A percentile compares a stretch with the other conserved stretches of the same genome.
These are phyloP conservation scores for Camelina neglecta DNA, from an alignment of 345 rosid genomes.

Conservation along the genomic window DNA sequence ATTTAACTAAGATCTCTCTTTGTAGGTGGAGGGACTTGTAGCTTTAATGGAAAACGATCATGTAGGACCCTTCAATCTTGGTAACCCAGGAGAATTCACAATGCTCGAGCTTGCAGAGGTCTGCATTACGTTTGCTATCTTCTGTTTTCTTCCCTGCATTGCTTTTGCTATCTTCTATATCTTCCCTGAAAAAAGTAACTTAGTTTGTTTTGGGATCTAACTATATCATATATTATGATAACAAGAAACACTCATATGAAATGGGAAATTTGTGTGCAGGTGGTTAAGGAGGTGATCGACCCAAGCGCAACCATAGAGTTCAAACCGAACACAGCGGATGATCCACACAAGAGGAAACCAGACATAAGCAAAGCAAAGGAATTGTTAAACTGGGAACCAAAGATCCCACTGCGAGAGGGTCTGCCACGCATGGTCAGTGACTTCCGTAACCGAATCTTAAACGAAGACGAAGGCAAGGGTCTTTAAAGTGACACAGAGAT, in stretches of 20 bases:
- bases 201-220: background rate
- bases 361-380: conserved; percentile 94
- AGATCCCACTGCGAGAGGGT: conserved; percentile 75
- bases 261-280: conserved; percentile 50
- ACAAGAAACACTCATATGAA: background rate
- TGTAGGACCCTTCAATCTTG: conserved; percentile 93
- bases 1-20: conserved; percentile 19
- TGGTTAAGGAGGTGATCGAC: conserved; percentile 92
- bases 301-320: conserved; percentile 91
- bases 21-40: conserved; percentile 88
- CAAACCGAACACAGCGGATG: conserved; percentile 90
- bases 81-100: conserved; percentile 98
- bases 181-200: conserved; percentile 14
- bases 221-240: background rate
- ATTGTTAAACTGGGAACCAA: conserved; percentile 93
- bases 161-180: background rate
- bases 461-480: conserved; percentile 84
- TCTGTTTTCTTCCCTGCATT: conserved; percentile 35
- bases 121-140: conserved; percentile 35
- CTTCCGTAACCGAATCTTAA: conserved; percentile 82
- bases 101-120: conserved; percentile 99
- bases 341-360: conserved; percentile 96
- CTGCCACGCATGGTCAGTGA: conserved; percentile 95
- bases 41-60: conserved; percentile 95
- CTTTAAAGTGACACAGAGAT: conserved; percentile 39